A percentile compares a stretch with the other conserved stretches of the same genome.
Evolutionary conservation across 1,284 basidiomycete genomes (phyloP).

Genomic region (Trametes sp.): DNA sequence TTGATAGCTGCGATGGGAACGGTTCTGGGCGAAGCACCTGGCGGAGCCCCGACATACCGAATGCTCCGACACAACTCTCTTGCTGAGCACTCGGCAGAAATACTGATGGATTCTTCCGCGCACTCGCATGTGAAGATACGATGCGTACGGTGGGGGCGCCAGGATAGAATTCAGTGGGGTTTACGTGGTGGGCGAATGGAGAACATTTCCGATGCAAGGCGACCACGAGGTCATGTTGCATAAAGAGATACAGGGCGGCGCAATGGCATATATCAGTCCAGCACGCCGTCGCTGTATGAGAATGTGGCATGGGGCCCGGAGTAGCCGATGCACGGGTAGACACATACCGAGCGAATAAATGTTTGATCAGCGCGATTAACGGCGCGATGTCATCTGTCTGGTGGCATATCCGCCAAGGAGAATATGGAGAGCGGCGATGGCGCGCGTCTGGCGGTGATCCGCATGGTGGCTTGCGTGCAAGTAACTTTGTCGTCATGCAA

Average conservation of each 20-base stretch:
- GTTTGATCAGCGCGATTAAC: slow-evolving; percentile 19
- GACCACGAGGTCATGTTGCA: slow-evolving; percentile 24
- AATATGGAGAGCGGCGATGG: slow-evolving; percentile 3
- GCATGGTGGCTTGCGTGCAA: background rate
- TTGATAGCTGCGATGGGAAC: background rate
- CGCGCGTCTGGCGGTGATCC: slow-evolving; percentile 11
- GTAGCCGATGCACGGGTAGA: background rate
- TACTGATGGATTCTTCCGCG: background rate
- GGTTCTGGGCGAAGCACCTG: background rate
- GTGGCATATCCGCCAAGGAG: slow-evolving; percentile 1
- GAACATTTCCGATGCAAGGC: slow-evolving; percentile 13
- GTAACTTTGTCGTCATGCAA: slow-evolving; percentile 12
- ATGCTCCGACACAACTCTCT: slow-evolving; percentile 1
- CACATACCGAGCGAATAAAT: slow-evolving; percentile 16
- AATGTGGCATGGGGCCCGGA: slow-evolving; percentile 6
- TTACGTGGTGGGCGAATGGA: slow-evolving; percentile 17
- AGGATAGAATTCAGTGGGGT: slow-evolving; percentile 17
- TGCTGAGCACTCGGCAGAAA: background rate
- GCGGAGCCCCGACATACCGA: slow-evolving; percentile 11
- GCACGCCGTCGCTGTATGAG: slow-evolving; percentile 24
- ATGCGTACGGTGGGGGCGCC: slow-evolving; percentile 1
- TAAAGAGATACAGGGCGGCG: slow-evolving; percentile 21
- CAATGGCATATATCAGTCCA: slow-evolving; percentile 18
- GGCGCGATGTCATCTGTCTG: slow-evolving; percentile 6
- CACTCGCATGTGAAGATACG: slow-evolving; percentile 11